Evolutionary conservation across 1,284 basidiomycete genomes (phyloP).

Genomic region (Neonothopanus nambi): DNA sequence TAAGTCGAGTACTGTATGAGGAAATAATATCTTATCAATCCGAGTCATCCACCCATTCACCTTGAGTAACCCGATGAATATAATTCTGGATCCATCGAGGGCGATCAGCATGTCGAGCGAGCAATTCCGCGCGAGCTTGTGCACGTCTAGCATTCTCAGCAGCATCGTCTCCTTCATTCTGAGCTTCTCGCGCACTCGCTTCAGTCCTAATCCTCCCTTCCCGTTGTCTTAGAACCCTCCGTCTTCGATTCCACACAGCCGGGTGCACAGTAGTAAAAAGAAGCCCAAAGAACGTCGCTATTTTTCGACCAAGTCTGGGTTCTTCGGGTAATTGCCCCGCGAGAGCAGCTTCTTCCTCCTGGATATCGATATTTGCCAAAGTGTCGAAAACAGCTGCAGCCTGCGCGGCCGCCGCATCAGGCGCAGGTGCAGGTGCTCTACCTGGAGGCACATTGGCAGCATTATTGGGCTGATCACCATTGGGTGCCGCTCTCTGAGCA

Average conservation of each 20-base stretch:
- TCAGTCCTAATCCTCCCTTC: slow-evolving; percentile 72
- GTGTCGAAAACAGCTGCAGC: slow-evolving; percentile 42
- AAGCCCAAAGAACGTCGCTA: slow-evolving; percentile 55
- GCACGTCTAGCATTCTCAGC: slow-evolving; percentile 32
- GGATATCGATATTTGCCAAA: slow-evolving; percentile 58
- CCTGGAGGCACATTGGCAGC: background rate
- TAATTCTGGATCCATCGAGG: slow-evolving; percentile 67
- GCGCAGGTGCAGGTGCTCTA: background rate
- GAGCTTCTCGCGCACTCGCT: slow-evolving; percentile 48
- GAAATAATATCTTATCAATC: slow-evolving; percentile 32
- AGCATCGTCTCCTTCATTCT: slow-evolving; percentile 29
- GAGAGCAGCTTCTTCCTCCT: slow-evolving; percentile 54
- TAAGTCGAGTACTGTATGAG: background rate
- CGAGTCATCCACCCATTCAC: slow-evolving; percentile 73
- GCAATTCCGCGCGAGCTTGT: slow-evolving; percentile 39
- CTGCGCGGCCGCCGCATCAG: background rate
- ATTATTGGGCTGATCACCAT: background rate
- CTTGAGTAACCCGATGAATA: slow-evolving; percentile 57
- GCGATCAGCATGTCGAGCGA: slow-evolving; percentile 48
- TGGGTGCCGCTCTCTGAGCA: background rate
- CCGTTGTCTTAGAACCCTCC: slow-evolving; percentile 56
- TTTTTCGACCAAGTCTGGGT: slow-evolving; percentile 52
- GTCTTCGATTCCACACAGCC: slow-evolving; percentile 72
- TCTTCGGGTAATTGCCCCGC: slow-evolving; percentile 31
- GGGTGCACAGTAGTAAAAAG: slow-evolving; percentile 68